Evolutionary conservation across 2,329 filamentous ascomycete genomes (phyloP).

Genomic region (Massarina eburnea): DNA sequence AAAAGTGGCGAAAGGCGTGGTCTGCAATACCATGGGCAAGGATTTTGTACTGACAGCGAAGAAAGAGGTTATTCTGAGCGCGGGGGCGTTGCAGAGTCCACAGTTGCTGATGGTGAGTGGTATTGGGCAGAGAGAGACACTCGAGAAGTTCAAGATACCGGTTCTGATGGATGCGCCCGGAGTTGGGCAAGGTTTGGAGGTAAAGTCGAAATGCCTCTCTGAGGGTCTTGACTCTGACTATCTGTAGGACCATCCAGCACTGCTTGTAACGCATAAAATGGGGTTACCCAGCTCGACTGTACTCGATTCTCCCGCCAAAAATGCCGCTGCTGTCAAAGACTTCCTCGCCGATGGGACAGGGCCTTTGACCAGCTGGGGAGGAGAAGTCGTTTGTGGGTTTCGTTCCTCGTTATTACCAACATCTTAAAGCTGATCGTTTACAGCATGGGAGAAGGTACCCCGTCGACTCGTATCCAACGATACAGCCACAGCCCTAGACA

Average conservation of each 20-base stretch:
- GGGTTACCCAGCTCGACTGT: too few species aligned
- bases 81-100: constrained; percentile 36
- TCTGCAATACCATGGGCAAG: not conserved
- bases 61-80: constrained; percentile 13
- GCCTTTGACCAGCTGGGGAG: too few species aligned
- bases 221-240: constrained; percentile 53
- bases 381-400: too few species aligned
- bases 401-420: too few species aligned
- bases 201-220: too few species aligned
- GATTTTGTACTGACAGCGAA: not conserved
- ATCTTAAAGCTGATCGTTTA: too few species aligned
- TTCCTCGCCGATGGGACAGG: too few species aligned
- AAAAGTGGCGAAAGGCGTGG: not conserved
- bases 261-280: constrained; percentile 10
- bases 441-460: too few species aligned
- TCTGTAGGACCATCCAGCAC: constrained; percentile 8
- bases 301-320: constrained; percentile 18
- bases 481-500: too few species aligned
- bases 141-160: constrained; percentile 54
- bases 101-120: constrained; percentile 56
- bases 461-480: too few species aligned
- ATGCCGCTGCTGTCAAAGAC: too few species aligned
- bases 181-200: constrained; percentile 57
- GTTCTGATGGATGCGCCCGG: constrained; percentile 58
- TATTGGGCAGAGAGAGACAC: constrained; percentile 56